A percentile compares a stretch with the other conserved stretches of the same genome.
Evolutionary conservation across 1,284 basidiomycete species (phyloP).

Genomic region (Heterobasidion parviporum): DNA sequence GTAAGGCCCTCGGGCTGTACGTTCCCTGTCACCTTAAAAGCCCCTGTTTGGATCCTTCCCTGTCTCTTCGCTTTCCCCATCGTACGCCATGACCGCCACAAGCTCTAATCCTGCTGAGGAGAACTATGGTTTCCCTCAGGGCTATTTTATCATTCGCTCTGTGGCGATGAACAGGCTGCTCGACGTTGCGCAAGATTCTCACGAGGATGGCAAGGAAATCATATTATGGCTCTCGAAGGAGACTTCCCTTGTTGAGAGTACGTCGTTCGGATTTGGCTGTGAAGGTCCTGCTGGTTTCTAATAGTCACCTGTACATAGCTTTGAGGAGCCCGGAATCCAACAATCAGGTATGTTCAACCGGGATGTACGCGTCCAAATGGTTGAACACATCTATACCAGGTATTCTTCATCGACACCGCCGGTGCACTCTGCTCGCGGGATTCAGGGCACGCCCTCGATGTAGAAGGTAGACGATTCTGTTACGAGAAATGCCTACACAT

Average conservation of each 20-base stretch:
- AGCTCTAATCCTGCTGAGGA: background rate
- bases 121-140: slow-evolving; percentile 56
- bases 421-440: slow-evolving; percentile 68
- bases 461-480: slow-evolving; percentile 44
- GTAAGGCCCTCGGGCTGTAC: too few species aligned
- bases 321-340: slow-evolving; percentile 58
- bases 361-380: background rate
- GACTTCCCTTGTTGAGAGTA: slow-evolving; percentile 66
- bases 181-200: slow-evolving; percentile 48
- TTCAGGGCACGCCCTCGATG: slow-evolving; percentile 74
- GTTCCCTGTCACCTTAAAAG: too few species aligned
- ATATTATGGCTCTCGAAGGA: slow-evolving; percentile 67
- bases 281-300: background rate
- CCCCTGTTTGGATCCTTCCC: background rate
- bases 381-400: slow-evolving; percentile 29
- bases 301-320: slow-evolving; percentile 26
- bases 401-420: slow-evolving; percentile 72
- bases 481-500: background rate
- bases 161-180: slow-evolving; percentile 50
- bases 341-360: slow-evolving; percentile 47
- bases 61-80: background rate
- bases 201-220: slow-evolving; percentile 58
- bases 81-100: background rate
- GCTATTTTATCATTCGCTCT: slow-evolving; percentile 69
- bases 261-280: background rate